A percentile compares a stretch with the other conserved stretches of the same genome.
These are phyloP conservation scores for Neodidymelliopsis sp. DNA, from an alignment of 2,329 filamentous ascomycete species.

Conservation along the genomic window DNA sequence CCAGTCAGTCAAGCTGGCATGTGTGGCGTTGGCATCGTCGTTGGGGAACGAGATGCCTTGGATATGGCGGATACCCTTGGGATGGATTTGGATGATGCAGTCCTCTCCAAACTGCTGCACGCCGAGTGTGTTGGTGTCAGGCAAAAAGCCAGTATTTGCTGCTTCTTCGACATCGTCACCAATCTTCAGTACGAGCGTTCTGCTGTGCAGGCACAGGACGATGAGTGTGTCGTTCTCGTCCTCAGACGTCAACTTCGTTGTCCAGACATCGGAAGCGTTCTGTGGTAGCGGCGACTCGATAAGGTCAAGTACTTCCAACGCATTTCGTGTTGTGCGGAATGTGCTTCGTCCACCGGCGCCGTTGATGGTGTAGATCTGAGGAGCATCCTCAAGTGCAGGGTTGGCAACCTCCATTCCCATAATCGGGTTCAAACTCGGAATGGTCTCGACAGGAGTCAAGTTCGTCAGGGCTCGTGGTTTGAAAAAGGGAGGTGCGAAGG, in stretches of 20 bases:
- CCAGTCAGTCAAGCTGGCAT: slow-evolving; percentile 86
- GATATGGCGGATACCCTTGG: slow-evolving; percentile 94
- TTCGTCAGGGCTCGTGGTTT: slow-evolving; percentile 81
- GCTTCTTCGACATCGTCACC: slow-evolving; percentile 97
- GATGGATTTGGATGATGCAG: slow-evolving; percentile 91
- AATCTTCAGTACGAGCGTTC: slow-evolving; percentile 90
- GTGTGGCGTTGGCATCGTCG: slow-evolving; percentile 31
- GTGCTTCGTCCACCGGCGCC: slow-evolving; percentile 88
- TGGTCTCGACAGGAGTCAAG: slow-evolving; percentile 81
- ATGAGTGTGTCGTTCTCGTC: slow-evolving; percentile 95
- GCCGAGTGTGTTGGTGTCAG: slow-evolving; percentile 85
- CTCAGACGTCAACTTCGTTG: slow-evolving; percentile 80
- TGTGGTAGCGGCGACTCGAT: slow-evolving; percentile 92
- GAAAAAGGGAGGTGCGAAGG: slow-evolving; percentile 85
- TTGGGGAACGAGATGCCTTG: slow-evolving; percentile 61
- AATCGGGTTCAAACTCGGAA: slow-evolving; percentile 88
- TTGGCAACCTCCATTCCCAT: slow-evolving; percentile 93
- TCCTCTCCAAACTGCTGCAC: slow-evolving; percentile 95
- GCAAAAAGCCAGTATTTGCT: slow-evolving; percentile 89
- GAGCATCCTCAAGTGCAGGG: slow-evolving; percentile 88
- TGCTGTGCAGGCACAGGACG: slow-evolving; percentile 89
- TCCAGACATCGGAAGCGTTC: slow-evolving; percentile 93
- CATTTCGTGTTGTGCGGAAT: slow-evolving; percentile 92
- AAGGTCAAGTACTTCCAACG: slow-evolving; percentile 90
- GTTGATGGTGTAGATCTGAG: slow-evolving; percentile 93